Base-by-base conservation (phyloP, 306 rosid genomes). In the Cicer pinnatifidum region DNA sequence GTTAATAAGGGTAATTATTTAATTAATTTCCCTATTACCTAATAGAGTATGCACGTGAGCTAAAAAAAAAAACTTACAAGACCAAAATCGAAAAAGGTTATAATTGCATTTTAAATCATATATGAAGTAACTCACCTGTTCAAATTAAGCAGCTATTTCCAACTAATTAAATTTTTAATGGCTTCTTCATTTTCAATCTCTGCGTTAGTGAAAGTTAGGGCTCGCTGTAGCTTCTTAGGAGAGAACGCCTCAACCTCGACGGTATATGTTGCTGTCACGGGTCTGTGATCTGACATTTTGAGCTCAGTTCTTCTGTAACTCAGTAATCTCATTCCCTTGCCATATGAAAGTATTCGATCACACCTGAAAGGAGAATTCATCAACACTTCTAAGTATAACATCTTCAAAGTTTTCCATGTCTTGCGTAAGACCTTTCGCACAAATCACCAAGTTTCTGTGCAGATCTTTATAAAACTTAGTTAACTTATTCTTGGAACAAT, bases 221-320 rank as follows among this genome's bases (percentile, higher is more conserved):
- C 97, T 45, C 86, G 80, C 70, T 95, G 99, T 69, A 92, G 92
- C 86, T 80, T 95, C 83, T 86, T 85, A 13, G 89, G 85, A 61
- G 87, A 90, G 82, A 92, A 92, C 33, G 84, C 84, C 85, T 95
- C 99, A 67, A 90, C 93, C 75, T 95, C 99, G 19, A 85, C 92
- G 85, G 82, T 64, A 37, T 81, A 95, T 46, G 91, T 88, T 37
- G 99, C 97, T 7, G 88, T 87, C 84, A 95, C 99, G 2, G 99
- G 99, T 72, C 99, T 87, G 84, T 95, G 99, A 83, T 95, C 99
- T 4, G 99, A 95, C 10, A 81, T 46, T 69, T 78, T 84, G 53
- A 78, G 73, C 66, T 84, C 99, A 28, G 80, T 39, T 72, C 99
- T 85, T 81, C 86, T 85, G 63, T 95, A 91, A 23, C 73, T 82